Evolutionary conservation across 2,329 filamentous ascomycete species (phyloP).

Genomic region (Alternaria alternata): DNA sequence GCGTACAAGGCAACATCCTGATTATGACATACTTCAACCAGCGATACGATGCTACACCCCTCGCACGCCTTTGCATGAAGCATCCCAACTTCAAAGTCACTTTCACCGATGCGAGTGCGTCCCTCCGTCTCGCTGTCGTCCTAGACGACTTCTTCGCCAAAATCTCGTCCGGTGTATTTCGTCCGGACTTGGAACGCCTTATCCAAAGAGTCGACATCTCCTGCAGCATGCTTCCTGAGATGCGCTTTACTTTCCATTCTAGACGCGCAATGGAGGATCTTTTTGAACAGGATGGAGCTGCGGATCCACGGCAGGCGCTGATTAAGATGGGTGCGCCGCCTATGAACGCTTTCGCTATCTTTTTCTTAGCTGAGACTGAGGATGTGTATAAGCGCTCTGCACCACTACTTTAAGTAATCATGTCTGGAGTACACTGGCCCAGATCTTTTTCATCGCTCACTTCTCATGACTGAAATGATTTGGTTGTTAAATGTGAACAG

Average conservation of each 20-base stretch:
- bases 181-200: not conserved
- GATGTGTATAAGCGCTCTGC: not conserved
- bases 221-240: not conserved
- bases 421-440: not conserved
- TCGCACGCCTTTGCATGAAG: not conserved
- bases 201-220: not conserved
- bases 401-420: not conserved
- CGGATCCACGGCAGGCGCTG: not conserved
- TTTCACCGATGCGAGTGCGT: not conserved
- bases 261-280: not conserved
- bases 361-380: not conserved
- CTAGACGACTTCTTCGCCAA: not conserved
- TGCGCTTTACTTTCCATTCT: not conserved
- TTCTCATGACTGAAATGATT: not conserved
- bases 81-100: not conserved
- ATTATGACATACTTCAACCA: not conserved
- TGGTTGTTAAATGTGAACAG: too few relatives aligned
- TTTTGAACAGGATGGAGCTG: not conserved
- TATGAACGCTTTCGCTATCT: not conserved
- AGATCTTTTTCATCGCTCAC: not conserved
- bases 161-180: not conserved
- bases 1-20: not conserved
- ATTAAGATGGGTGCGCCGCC: not conserved
- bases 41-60: not conserved
- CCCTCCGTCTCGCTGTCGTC: not conserved